phyloP scores from a whole-genome alignment of 2,329 filamentous ascomycete species.

The Botrytis fragariae region DNA sequence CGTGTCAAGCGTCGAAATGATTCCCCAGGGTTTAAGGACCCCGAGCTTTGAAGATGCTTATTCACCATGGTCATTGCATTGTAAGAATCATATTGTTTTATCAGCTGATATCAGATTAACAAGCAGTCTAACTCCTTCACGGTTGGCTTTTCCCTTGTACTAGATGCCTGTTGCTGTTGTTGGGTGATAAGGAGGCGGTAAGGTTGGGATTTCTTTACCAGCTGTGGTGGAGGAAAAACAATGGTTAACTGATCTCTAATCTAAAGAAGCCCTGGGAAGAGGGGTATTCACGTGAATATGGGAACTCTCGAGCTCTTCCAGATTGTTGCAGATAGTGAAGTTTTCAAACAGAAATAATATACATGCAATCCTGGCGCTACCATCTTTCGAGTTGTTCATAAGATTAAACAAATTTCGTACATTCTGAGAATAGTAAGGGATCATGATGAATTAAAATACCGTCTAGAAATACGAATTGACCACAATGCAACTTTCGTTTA shows the following conservation, averaged over 20 bases:
- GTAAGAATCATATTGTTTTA: not conserved
- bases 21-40: not conserved
- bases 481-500: not conserved
- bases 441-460: not conserved
- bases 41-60: not conserved
- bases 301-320: not conserved
- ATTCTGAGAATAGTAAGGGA: not conserved
- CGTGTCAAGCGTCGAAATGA: not conserved
- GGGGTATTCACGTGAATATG: not conserved
- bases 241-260: not conserved
- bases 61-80: not conserved
- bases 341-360: not conserved
- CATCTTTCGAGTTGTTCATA: not conserved
- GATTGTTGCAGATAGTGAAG: too few species aligned
- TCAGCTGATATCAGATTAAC: not conserved
- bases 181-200: not conserved
- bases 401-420: not conserved
- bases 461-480: not conserved
- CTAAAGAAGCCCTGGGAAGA: not conserved
- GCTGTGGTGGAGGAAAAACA: not conserved
- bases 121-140: not conserved
- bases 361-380: not conserved
- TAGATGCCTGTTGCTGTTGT: not conserved
- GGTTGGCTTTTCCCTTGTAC: not conserved
- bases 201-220: too few species aligned